Base-by-base conservation (phyloP, 768 basidiomycete genomes). In the Mycena indigotica region DNA sequence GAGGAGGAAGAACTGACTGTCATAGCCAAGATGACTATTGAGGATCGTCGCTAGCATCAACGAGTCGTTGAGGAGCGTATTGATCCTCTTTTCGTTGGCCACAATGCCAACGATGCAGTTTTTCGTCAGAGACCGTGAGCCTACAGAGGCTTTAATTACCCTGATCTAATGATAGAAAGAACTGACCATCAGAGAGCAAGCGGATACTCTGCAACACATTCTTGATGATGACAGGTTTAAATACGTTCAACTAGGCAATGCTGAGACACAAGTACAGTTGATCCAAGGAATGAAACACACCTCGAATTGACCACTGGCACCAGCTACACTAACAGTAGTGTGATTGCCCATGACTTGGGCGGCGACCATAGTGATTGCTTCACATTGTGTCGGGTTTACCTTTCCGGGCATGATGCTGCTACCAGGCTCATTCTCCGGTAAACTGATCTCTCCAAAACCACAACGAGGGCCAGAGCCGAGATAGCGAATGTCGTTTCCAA, bases 361-460 rank as follows among this genome's bases (percentile, higher is more conserved):
- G 39, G 94, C 93, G 23, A 98, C 94, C 97, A 98, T 98, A 10
- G 97, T 98, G 60, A 98, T 74, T 6, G 97, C 97, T 75, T 99
- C 97, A 66, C 97, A 98, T 71, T 99, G 97, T 4, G 97, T 99
- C 12, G 97, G 97, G 77, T 99, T 99, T 57, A 99, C 97, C 78
- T 99, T 98, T 59, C 97, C 97, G 5, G 95, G 97, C 97, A 99
- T 99, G 76, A 99, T 98, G 57, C 93, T 96, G 68, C 93, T 95
- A 46, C 97, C 97, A 41, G 97, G 97, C 75, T 99, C 97, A 72
- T 99, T 99, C 77, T 98, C 97, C 12, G 97, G 97, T 50, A 98
- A 76, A 66, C 83, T 87, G 38, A 99, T 79, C 75, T 99, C 97
- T 23, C 97, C 97, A 45, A 99, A 83, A 55, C 97, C 97, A 68